phyloP scores from a whole-genome alignment of 1,284 basidiomycete species.

The Trametes versicolor region DNA sequence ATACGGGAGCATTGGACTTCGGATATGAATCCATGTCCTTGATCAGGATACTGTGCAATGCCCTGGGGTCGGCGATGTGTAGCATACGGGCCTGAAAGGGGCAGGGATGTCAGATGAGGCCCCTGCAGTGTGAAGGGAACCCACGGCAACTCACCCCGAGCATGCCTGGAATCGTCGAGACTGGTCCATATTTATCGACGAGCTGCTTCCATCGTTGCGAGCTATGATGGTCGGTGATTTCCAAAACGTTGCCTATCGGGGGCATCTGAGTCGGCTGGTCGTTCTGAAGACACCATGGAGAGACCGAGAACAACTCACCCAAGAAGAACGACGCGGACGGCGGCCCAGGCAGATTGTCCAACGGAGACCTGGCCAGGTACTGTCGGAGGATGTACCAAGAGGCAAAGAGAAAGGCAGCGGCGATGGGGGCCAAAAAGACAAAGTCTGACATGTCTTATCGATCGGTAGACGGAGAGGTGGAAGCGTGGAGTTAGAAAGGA shows the following conservation, averaged over 20 bases:
- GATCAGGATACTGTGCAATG: constrained; percentile 50
- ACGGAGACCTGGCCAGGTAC: not conserved
- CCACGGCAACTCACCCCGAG: constrained; percentile 13
- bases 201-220: not conserved
- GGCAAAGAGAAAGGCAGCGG: not conserved
- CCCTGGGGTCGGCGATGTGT: constrained; percentile 43
- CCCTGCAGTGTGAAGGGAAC: not conserved
- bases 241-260: constrained; percentile 23
- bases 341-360: not conserved
- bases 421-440: not conserved
- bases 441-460: not conserved
- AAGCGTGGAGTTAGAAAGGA: too few relatives aligned
- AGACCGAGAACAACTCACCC: not conserved
- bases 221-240: not conserved
- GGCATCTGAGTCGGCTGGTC: not conserved
- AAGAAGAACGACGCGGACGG: not conserved
- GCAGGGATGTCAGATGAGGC: not conserved
- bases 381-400: not conserved
- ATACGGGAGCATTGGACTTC: not conserved
- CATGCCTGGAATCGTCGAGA: constrained; percentile 27
- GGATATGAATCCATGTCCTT: constrained; percentile 44
- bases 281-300: not conserved
- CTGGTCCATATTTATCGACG: constrained; percentile 32
- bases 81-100: constrained; percentile 18
- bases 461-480: not conserved